Conservation (phyloP, 257 asterid species). For the Striga asiatica region DNA sequence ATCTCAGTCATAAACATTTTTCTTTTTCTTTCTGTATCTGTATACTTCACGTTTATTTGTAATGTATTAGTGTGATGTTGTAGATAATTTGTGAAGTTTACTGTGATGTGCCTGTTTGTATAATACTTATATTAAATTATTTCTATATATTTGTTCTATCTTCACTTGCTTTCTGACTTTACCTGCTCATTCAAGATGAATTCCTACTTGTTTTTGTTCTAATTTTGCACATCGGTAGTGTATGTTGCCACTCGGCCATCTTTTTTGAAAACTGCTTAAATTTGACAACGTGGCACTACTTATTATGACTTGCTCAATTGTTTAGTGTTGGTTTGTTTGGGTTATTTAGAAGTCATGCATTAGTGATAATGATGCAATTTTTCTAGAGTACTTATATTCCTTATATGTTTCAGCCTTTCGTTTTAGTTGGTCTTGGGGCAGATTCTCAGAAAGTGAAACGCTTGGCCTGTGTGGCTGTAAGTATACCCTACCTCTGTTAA, state of each 20-base stretch:
- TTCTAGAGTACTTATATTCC: conserved; percentile 13
- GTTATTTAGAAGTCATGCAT: neutral
- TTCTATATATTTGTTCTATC: neutral
- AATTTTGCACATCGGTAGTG: neutral
- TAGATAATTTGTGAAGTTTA: neutral
- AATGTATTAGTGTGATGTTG: neutral
- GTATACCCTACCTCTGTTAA: conserved; percentile 18
- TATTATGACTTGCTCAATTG: too few species aligned
- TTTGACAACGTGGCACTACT: neutral
- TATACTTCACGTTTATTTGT: neutral
- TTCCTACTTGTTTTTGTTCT: neutral
- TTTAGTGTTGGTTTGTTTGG: neutral
- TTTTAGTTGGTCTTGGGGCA: conserved; percentile 74
- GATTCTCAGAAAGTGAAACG: conserved; percentile 68
- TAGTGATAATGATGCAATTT: neutral
- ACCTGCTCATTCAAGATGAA: neutral
- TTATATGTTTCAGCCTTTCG: conserved; percentile 50
- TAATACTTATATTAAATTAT: neutral
- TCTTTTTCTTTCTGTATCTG: neutral
- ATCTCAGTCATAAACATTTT: neutral
- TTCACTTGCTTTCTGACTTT: neutral
- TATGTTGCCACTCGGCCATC: conserved; percentile 3
- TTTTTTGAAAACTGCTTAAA: neutral
- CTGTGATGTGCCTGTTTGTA: neutral
- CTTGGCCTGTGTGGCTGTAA: conserved; percentile 70